phyloP scores from a whole-genome alignment of 1,284 basidiomycete species.

The Heimioporus retisporus region DNA sequence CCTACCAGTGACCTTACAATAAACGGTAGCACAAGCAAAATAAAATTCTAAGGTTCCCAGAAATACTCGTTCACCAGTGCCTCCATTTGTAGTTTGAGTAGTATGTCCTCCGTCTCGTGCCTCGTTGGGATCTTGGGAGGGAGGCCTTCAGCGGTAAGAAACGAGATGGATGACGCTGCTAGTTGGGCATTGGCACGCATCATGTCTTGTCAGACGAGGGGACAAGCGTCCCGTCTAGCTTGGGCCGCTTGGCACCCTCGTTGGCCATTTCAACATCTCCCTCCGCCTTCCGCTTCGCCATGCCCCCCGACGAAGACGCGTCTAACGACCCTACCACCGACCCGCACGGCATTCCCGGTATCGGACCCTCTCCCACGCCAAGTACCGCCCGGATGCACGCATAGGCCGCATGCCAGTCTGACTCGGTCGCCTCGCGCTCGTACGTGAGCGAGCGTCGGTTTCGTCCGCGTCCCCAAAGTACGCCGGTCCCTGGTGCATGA shows the following conservation, averaged over 20 bases:
- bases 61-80: conserved; percentile 88
- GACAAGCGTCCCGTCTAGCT: conserved; percentile 16
- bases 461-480: conserved; percentile 98
- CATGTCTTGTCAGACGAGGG: conserved; percentile 32
- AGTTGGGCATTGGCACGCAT: conserved; percentile 62
- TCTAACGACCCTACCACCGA: conserved; percentile 19
- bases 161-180: conserved; percentile 79
- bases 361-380: conserved; percentile 61
- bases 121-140: conserved; percentile 81
- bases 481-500: conserved; percentile 86
- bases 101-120: conserved; percentile 83
- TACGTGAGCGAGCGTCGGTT: conserved; percentile 77
- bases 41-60: conserved; percentile 42
- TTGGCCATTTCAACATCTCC: conserved; percentile 50
- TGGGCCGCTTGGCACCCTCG: conserved; percentile 32
- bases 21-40: too few species aligned
- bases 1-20: too few species aligned
- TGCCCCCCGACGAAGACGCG: conserved; percentile 22
- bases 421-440: conserved; percentile 79
- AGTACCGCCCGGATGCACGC: conserved; percentile 66
- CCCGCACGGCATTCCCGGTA: conserved; percentile 60
- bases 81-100: conserved; percentile 85
- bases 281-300: conserved; percentile 64
- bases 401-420: conserved; percentile 84
- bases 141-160: conserved; percentile 79